Conservation (phyloP, 495 filamentous ascomycete genomes). For the Neurospora sp. region DNA sequence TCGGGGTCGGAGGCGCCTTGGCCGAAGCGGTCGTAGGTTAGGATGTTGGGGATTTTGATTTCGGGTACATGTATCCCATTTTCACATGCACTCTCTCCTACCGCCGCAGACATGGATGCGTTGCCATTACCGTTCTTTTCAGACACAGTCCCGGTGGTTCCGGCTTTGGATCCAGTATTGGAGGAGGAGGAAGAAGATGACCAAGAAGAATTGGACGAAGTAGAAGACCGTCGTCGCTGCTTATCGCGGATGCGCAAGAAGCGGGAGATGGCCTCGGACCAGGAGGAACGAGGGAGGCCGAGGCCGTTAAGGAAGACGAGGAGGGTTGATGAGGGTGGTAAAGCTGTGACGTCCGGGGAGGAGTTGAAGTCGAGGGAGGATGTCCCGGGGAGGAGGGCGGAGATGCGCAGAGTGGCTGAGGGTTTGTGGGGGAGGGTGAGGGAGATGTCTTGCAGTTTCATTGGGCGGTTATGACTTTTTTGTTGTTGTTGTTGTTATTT, state of each 20-base stretch:
- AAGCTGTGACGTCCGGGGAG: background rate
- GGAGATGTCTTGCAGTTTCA: background rate
- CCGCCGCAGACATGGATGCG: background rate
- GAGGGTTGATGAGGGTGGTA: slow-evolving; percentile 22
- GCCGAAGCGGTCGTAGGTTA: slow-evolving; percentile 57
- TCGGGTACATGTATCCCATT: background rate
- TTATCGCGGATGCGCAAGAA: slow-evolving; percentile 23
- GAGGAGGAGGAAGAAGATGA: too few species aligned
- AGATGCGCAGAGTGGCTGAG: slow-evolving; percentile 10
- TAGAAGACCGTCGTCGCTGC: background rate
- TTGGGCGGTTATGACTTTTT: background rate
- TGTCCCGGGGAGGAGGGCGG: slow-evolving; percentile 3
- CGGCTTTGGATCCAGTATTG: background rate
- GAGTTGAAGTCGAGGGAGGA: background rate
- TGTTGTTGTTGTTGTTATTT: too few species aligned
- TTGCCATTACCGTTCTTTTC: background rate
- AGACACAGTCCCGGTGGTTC: background rate
- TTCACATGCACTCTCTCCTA: background rate
- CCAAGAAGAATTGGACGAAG: background rate
- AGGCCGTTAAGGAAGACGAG: slow-evolving; percentile 57
- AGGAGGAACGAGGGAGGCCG: slow-evolving; percentile 39
- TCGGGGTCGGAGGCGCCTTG: slow-evolving; percentile 50
- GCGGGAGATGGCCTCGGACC: slow-evolving; percentile 36
- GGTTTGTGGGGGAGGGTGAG: slow-evolving; percentile 17
- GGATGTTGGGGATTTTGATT: slow-evolving; percentile 26